Percentiles rank a stretch among this genome's conserved stretches.
Evolutionary conservation across 2,329 filamentous ascomycete genomes (phyloP).

Genomic region (Claviceps citrina): DNA sequence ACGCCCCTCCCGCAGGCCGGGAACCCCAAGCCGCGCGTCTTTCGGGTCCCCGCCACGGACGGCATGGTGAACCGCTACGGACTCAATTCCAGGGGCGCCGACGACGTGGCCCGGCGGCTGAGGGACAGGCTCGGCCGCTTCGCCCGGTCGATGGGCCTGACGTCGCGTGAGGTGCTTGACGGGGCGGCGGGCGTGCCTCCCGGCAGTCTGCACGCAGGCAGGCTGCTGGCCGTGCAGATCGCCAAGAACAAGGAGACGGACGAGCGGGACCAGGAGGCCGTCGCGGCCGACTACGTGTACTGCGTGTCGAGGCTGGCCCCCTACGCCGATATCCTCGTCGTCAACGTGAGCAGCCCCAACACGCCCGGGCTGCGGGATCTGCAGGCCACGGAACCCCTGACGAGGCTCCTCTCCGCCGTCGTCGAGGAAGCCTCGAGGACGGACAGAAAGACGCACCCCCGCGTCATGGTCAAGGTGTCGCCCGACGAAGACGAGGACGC

Average conservation of each 20-base stretch:
- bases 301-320: constrained; percentile 69
- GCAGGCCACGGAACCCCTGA: constrained; percentile 72
- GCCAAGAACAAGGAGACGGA: constrained; percentile 94
- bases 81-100: constrained; percentile 80
- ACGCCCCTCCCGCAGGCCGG: constrained; percentile 78
- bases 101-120: constrained; percentile 66
- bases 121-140: constrained; percentile 64
- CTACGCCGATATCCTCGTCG: constrained; percentile 91
- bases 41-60: constrained; percentile 67
- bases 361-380: constrained; percentile 80
- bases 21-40: constrained; percentile 77
- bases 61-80: constrained; percentile 93
- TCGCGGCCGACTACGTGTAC: constrained; percentile 71
- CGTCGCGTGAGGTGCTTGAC: constrained; percentile 59
- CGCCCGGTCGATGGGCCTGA: constrained; percentile 54
- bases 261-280: constrained; percentile 68
- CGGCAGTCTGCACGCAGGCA: constrained; percentile 61
- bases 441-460: constrained; percentile 48
- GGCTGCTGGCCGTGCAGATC: constrained; percentile 76
- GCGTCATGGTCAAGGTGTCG: constrained; percentile 94
- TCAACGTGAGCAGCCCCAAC: constrained; percentile 95
- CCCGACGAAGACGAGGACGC: constrained; percentile 80
- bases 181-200: constrained; percentile 65
- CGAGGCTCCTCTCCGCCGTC: constrained; percentile 64
- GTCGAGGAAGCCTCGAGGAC: constrained; percentile 60